Conservation (phyloP, 345 rosid species). For the Salix suchowensis region DNA sequence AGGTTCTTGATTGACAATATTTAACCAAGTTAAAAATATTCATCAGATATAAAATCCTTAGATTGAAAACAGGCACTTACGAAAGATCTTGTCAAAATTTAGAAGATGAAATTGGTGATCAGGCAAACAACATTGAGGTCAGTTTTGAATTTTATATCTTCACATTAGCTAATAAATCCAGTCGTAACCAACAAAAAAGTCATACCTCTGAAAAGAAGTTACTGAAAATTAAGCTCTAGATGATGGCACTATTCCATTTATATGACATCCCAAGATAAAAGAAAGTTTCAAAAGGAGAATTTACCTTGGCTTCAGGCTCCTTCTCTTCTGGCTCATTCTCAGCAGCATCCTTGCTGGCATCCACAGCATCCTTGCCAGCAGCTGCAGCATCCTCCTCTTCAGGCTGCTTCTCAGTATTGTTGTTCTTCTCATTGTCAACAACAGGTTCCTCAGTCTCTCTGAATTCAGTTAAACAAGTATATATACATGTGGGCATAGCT, state of each 20-base stretch:
- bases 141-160: background rate
- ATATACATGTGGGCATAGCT: background rate
- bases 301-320: constrained; percentile 87
- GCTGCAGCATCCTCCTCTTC: constrained; percentile 60
- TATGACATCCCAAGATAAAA: background rate
- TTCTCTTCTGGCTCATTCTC: constrained; percentile 54
- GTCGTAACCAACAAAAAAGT: background rate
- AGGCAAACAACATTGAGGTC: background rate
- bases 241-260: background rate
- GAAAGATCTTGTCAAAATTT: background rate
- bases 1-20: background rate
- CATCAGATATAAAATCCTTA: background rate
- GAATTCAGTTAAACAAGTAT: constrained; percentile 12
- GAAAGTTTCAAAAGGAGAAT: background rate
- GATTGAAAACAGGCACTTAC: background rate
- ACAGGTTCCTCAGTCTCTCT: constrained; percentile 70
- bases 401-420: constrained; percentile 49
- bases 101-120: background rate
- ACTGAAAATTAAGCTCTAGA: background rate
- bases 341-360: constrained; percentile 66
- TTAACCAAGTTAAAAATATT: background rate
- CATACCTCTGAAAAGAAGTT: background rate
- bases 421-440: constrained; percentile 47
- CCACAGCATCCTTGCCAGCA: constrained; percentile 44
- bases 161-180: background rate